Base-by-base conservation (phyloP, 2,329 filamentous ascomycete genomes). In the Zarea fungicola region DNA sequence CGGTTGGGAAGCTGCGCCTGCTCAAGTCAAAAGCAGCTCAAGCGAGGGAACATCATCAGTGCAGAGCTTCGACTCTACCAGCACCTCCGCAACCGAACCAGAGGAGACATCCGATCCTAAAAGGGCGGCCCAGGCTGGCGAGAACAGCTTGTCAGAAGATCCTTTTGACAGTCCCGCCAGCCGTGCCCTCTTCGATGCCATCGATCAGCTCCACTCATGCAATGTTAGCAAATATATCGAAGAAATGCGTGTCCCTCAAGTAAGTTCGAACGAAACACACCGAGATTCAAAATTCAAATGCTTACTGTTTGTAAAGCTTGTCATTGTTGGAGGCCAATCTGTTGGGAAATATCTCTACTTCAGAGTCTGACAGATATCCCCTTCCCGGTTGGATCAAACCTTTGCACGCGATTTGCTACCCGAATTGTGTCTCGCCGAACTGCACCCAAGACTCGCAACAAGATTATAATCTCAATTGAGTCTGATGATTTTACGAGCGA, bases 301-400 rank as follows among this genome's bases (percentile, higher is more conserved):
- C n/a, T n/a, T n/a, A n/a, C n/a, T n/a, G n/a, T n/a, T n/a, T n/a
- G n/a, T n/a, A n/a, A n/a, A 67, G 64, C 60, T 69, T 6, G 59
- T 69, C 2, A 65, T 69, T 23, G 64, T 68, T 0, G 66, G 67
- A 2, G 58, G 61, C 0, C 66, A 69, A 49, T 69, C 65, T 1
- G 58, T 63, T 3, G 66, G 66, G 3, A 69, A 69, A 21, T 69
- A 66, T 68, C 67, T 6, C 55, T 70, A 2, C 54, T 70, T 3
- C 62, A 63, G 40, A 66, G 61, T 18, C 50, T 69, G 44, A 68
- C 64, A 1, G 65, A 63, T 3, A 67, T 70, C 14, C 67, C 66
- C 0, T 70, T 70, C 28, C 63, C 62, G 0, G 59, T 65, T 1
- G 60, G 60, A 10, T 55, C 48, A 6, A 55, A 56, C 0, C 58